Base-by-base conservation (phyloP, 306 rosid genomes). In the Herpetospermum pedunculosum region DNA sequence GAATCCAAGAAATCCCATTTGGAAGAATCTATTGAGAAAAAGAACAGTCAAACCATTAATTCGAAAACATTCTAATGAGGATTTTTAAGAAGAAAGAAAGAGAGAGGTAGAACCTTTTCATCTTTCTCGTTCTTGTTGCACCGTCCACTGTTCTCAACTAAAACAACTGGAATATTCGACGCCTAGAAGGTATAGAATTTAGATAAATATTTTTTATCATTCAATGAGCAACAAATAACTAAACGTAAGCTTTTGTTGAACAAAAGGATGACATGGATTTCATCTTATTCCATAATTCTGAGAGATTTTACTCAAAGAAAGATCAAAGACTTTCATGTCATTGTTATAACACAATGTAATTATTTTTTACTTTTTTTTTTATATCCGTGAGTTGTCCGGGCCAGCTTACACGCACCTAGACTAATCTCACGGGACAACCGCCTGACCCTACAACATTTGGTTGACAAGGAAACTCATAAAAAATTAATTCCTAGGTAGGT, bases 101-200 rank as follows among this genome's bases (percentile, higher is more conserved):
- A 40, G 11, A 19, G 29, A 23, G 32, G 62, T 3, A 80, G 57
- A 57, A 94, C 99, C 99, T 89, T 91, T 80, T 94, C 99, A 26
- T 91, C 96, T 37, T 47, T 80, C 8, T 86, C 97, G 71, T 91
- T 91, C 84, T 88, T 91, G 81, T 83, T 87, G 84, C 99, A 94
- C 82, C 95, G 87, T 48, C 90, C 99, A 73, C 99, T 91, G 88
- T 94, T 94, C 85, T 94, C 99, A 35, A 87, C 92, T 86, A 91
- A 88, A 78, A 89, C 96, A 80, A 89, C 88, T 28, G 97, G 96
- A 82, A 91, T 81, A 2, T 78, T 18, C 37, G 77, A 74, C 68
- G 76, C 97, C 99, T 94, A 75, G 23, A 67, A 76, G 52, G 49
- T 25, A 50, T 73, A 26, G 73, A 44, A 72, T 28, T 44, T 35